A percentile compares a stretch with the other conserved stretches of the same genome.
Evolutionary conservation across 805 yeast species (phyloP).

Genomic region (Lachancea quebecensis): DNA sequence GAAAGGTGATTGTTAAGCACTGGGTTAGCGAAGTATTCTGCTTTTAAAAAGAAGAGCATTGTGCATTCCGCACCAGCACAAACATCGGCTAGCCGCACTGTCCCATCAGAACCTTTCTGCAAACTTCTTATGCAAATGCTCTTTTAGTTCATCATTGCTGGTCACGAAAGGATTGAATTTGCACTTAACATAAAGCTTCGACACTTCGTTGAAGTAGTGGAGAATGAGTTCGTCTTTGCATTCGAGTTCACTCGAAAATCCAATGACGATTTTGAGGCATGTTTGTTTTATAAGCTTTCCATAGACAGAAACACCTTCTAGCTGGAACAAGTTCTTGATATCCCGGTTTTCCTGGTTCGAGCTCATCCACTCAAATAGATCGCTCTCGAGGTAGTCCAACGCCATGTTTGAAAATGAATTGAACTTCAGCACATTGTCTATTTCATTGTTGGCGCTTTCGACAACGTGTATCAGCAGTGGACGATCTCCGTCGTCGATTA

Average conservation of each 20-base stretch:
- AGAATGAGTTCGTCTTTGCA: conserved; percentile 7
- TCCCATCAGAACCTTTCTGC: conserved; percentile 6
- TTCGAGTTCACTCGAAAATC: conserved; percentile 12
- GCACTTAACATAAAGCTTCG: conserved; percentile 19
- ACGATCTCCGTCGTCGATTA: conserved; percentile 20
- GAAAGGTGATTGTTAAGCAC: conserved; percentile 59
- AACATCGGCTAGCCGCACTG: no score
- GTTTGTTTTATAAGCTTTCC: conserved; percentile 26
- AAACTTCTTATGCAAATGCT: conserved; percentile 16
- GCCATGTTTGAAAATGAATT: conserved; percentile 30
- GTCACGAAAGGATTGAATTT: conserved; percentile 26
- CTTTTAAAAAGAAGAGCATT: conserved; percentile 1
- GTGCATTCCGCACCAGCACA: no score
- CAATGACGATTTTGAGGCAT: conserved; percentile 27
- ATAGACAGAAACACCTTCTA: conserved; percentile 27
- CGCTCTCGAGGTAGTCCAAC: conserved; percentile 28
- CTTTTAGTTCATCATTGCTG: conserved; percentile 11
- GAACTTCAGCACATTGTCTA: conserved; percentile 22
- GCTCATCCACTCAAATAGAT: conserved; percentile 20
- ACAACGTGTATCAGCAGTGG: conserved; percentile 26
- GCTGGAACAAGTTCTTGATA: conserved; percentile 21
- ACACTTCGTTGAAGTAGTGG: conserved; percentile 18
- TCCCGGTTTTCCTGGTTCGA: conserved; percentile 12
- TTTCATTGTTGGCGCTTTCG: conserved; percentile 12
- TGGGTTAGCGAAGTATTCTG: conserved; percentile 44